phyloP scores from a whole-genome alignment of 345 rosid species.

The Ricinus communis region DNA sequence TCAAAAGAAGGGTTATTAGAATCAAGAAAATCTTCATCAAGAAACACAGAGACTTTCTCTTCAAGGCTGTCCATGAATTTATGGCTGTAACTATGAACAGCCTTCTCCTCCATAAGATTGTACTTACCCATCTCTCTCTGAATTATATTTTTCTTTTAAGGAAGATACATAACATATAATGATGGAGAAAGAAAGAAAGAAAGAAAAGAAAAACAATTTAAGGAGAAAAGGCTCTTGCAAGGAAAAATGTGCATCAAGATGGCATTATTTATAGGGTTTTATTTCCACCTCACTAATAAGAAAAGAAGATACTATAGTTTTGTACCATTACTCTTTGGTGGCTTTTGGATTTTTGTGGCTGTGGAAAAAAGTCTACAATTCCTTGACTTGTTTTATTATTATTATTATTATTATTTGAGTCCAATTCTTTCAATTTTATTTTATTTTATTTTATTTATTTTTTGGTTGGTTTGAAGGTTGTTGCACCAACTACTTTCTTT shows the following conservation, averaged over 20 bases:
- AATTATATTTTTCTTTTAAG: not conserved
- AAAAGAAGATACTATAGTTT: no score
- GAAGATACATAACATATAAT: not conserved
- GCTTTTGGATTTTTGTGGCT: no score
- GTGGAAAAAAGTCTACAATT: no score
- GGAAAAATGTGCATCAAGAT: no score
- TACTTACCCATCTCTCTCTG: slow-evolving; percentile 18
- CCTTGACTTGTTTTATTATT: no score
- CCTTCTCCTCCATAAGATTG: slow-evolving; percentile 27
- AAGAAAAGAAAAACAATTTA: not conserved
- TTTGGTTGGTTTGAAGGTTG: no score
- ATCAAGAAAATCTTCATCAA: slow-evolving; percentile 16
- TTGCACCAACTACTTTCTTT: no score
- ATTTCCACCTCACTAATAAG: not conserved
- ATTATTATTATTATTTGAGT: no score
- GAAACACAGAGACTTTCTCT: slow-evolving; percentile 30
- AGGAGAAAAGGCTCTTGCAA: slow-evolving; percentile 13
- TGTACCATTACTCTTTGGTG: no score
- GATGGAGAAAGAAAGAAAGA: not conserved
- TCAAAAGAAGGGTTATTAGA: not conserved
- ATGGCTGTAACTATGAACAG: slow-evolving; percentile 4
- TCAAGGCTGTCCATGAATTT: slow-evolving; percentile 31
- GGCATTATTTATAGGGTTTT: not conserved
- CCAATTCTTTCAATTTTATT: no score
- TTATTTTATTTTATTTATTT: no score